Conservation (phyloP, 73 alveolate genomes). For the Stentor roeselii region DNA sequence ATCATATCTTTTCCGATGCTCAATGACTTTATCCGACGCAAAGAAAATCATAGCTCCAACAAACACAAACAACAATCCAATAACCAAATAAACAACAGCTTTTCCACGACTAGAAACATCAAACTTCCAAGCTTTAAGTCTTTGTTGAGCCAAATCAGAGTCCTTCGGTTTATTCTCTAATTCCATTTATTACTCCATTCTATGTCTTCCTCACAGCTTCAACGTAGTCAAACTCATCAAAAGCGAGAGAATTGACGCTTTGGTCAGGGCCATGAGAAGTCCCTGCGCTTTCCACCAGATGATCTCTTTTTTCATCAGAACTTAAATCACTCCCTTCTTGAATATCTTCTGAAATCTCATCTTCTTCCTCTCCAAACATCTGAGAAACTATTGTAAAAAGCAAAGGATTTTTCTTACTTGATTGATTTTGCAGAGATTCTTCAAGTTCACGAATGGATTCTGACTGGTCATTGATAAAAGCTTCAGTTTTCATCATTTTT, state of each 20-base stretch:
- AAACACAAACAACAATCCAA: slow-evolving; percentile 69
- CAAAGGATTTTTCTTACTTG: not conserved
- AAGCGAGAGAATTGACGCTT: slow-evolving; percentile 1
- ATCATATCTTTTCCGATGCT: slow-evolving; percentile 57
- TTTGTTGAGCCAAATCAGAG: slow-evolving; percentile 72
- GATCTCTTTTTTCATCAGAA: not conserved
- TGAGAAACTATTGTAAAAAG: not conserved
- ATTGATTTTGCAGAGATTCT: not conserved
- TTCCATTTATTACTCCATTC: not conserved
- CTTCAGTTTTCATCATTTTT: not conserved
- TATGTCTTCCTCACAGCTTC: slow-evolving; percentile 9
- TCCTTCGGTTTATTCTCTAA: slow-evolving; percentile 36
- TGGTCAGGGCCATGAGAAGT: not conserved
- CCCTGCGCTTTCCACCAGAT: slow-evolving; percentile 27
- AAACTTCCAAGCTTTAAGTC: slow-evolving; percentile 87
- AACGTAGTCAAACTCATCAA: slow-evolving; percentile 13
- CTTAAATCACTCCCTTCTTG: not conserved
- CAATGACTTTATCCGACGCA: slow-evolving; percentile 58
- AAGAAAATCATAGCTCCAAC: slow-evolving; percentile 67
- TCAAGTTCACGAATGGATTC: not conserved
- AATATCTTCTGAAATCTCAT: no score
- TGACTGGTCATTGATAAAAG: not conserved
- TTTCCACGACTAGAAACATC: slow-evolving; percentile 60
- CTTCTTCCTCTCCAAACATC: not conserved
- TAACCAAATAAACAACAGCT: slow-evolving; percentile 54